phyloP scores from a whole-genome alignment of 2,329 filamentous ascomycete species.

The Coleophoma eucalyptorum region DNA sequence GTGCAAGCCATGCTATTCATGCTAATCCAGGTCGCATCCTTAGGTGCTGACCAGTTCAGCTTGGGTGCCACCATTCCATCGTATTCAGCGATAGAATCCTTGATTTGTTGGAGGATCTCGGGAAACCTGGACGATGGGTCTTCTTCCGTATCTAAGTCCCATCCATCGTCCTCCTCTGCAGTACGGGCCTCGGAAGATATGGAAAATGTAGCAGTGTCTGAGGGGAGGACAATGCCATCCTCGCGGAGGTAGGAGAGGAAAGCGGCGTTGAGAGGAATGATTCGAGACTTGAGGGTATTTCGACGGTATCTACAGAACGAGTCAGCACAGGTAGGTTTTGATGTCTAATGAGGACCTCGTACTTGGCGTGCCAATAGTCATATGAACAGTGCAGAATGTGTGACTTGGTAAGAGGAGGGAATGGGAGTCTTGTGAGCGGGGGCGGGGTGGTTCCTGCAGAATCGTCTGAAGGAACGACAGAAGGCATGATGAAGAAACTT shows the following conservation, averaged over 20 bases:
- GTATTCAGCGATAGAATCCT: constrained; percentile 72
- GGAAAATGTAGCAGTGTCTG: constrained; percentile 40
- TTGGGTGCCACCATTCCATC: constrained; percentile 88
- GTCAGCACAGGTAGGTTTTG: constrained; percentile 2
- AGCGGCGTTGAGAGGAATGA: constrained; percentile 70
- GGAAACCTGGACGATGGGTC: constrained; percentile 42
- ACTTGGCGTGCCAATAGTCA: constrained; percentile 84
- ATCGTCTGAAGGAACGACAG: constrained; percentile 1
- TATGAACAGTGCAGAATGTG: constrained; percentile 96
- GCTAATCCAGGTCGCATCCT: constrained; percentile 92
- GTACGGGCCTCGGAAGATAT: constrained; percentile 18
- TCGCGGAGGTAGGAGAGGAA: constrained; percentile 87
- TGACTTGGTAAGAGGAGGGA: constrained; percentile 77
- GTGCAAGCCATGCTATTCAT: constrained; percentile 89
- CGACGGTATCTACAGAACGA: constrained; percentile 60
- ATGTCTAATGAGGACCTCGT: constrained; percentile 17
- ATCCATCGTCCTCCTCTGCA: constrained; percentile 47
- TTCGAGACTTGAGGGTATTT: constrained; percentile 79
- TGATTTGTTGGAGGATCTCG: constrained; percentile 74
- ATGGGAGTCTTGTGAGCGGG: constrained; percentile 48
- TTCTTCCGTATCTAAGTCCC: constrained; percentile 37
- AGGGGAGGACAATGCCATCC: constrained; percentile 86
- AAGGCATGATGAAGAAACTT: too few species aligned
- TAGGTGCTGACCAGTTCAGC: constrained; percentile 95
- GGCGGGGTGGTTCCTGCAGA: constrained; percentile 8